A percentile compares a stretch with the other conserved stretches of the same genome.
Evolutionary conservation across 73 alveolate species (phyloP).

Genomic region (Paramecium sexaurelia): DNA sequence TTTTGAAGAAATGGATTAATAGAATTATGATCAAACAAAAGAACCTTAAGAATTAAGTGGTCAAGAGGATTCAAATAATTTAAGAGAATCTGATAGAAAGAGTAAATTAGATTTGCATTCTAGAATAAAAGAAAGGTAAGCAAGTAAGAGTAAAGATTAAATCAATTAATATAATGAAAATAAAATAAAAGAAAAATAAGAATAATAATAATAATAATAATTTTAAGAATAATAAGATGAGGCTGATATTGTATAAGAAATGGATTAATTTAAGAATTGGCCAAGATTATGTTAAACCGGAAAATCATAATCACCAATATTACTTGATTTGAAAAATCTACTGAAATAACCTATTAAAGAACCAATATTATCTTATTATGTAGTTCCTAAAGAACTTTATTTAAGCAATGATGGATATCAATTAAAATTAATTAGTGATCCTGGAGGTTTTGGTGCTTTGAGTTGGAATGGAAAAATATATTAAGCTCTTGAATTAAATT

Average conservation of each 20-base stretch:
- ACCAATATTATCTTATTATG: neutral
- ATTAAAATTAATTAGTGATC: slow-evolving; percentile 4
- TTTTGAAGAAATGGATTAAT: neutral
- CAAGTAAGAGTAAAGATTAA: neutral
- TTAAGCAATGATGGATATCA: slow-evolving; percentile 33
- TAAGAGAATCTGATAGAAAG: neutral
- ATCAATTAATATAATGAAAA: neutral
- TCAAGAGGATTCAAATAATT: neutral
- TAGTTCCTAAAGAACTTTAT: neutral
- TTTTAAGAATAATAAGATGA: neutral
- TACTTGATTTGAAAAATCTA: neutral
- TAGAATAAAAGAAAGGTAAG: slow-evolving; percentile 32
- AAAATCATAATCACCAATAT: slow-evolving; percentile 16
- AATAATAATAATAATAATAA: neutral
- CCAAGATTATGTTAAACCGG: slow-evolving; percentile 36
- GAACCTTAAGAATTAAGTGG: slow-evolving; percentile 3
- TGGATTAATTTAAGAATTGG: neutral
- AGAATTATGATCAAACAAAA: neutral
- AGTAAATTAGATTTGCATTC: neutral
- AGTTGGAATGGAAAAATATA: slow-evolving; percentile 24
- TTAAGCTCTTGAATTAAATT: neutral
- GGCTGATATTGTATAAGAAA: neutral
- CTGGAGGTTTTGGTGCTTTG: slow-evolving; percentile 27
- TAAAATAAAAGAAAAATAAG: neutral
- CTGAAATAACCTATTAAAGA: neutral